Conservation (phyloP, 2,329 filamentous ascomycete species). For the Monilinia polystroma region DNA sequence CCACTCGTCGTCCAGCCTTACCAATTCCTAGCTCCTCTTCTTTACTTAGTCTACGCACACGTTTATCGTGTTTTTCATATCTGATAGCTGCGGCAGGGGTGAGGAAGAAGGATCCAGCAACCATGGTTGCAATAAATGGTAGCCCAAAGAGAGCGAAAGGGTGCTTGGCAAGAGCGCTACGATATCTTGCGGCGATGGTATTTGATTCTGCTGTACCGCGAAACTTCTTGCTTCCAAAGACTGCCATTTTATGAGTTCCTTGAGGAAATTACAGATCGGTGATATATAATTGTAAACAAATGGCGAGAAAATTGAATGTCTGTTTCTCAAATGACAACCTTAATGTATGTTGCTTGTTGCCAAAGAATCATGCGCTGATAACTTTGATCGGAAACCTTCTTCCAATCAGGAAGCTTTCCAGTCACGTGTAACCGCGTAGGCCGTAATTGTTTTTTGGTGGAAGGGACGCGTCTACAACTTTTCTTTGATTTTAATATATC, state of each 20-base stretch:
- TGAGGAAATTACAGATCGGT: too few species aligned
- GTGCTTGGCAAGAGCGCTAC: constrained; percentile 68
- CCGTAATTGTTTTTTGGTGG: neutral
- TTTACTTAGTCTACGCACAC: constrained; percentile 78
- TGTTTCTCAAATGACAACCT: neutral
- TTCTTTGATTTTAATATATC: neutral
- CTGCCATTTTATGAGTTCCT: constrained; percentile 48
- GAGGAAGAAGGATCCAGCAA: constrained; percentile 89
- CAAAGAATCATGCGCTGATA: neutral
- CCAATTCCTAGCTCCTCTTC: constrained; percentile 85
- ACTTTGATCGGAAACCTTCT: neutral
- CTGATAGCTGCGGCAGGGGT: constrained; percentile 91
- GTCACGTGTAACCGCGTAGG: constrained; percentile 12
- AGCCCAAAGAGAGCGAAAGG: constrained; percentile 93
- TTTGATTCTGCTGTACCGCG: constrained; percentile 64
- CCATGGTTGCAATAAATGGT: constrained; percentile 85
- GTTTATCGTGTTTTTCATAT: constrained; percentile 90
- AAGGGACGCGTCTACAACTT: constrained; percentile 18
- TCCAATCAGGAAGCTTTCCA: neutral
- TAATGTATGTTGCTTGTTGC: neutral
- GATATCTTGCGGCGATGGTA: constrained; percentile 74
- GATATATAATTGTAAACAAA: neutral
- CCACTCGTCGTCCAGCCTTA: constrained; percentile 66
- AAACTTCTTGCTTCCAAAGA: constrained; percentile 71
- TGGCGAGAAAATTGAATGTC: neutral